Evolutionary conservation across 1,139 yeast species (phyloP).

Genomic region (Suhomyces terraborum): DNA sequence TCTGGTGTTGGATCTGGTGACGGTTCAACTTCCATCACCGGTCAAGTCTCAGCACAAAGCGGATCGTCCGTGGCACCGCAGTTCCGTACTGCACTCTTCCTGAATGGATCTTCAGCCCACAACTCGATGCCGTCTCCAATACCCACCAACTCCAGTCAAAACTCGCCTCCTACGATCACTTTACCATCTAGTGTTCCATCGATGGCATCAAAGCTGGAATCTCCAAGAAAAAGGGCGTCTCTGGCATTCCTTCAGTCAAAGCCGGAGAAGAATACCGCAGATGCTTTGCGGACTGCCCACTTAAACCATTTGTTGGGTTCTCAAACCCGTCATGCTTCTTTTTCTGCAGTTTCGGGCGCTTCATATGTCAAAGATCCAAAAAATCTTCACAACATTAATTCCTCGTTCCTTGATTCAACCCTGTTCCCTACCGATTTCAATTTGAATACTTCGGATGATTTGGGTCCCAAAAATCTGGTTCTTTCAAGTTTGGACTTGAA

Average conservation of each 20-base stretch:
- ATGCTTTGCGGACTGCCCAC: constrained; percentile 8
- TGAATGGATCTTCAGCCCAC: constrained; percentile 10
- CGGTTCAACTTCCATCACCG: background rate
- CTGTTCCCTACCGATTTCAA: constrained; percentile 62
- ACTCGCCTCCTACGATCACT: constrained; percentile 25
- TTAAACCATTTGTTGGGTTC: constrained; percentile 15
- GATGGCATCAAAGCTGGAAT: constrained; percentile 5
- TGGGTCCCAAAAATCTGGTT: constrained; percentile 22
- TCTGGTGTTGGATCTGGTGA: background rate
- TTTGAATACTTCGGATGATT: constrained; percentile 35
- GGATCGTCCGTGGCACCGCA: constrained; percentile 19
- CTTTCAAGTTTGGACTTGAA: constrained; percentile 30
- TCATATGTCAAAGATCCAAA: constrained; percentile 59
- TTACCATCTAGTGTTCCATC: constrained; percentile 7
- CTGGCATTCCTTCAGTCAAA: constrained; percentile 3
- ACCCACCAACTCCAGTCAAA: constrained; percentile 25
- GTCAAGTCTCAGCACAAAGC: background rate
- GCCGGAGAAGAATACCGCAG: constrained; percentile 9
- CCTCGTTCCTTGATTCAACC: constrained; percentile 44
- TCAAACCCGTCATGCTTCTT: constrained; percentile 65
- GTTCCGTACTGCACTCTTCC: constrained; percentile 26
- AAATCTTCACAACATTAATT: constrained; percentile 29
- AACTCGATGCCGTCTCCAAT: constrained; percentile 28
- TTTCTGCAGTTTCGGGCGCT: constrained; percentile 74
- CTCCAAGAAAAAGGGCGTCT: constrained; percentile 5